These are phyloP conservation scores for Akanthomyces uredinophilus DNA, from an alignment of 2,329 filamentous ascomycete genomes.

Conservation along the genomic window DNA sequence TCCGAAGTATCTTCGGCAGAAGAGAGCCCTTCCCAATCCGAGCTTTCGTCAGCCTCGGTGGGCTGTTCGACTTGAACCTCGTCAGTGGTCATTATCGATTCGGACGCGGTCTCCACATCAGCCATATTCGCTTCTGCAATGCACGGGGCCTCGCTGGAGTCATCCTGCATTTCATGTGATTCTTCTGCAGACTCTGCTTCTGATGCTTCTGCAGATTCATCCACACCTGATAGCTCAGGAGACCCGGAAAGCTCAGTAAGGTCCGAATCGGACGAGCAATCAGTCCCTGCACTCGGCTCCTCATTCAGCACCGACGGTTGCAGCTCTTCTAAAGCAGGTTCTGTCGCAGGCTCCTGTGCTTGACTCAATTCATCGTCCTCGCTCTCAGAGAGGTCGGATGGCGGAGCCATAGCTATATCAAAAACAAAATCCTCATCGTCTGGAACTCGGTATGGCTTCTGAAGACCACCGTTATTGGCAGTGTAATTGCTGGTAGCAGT, in stretches of 20 bases:
- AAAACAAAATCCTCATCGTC: slow-evolving; percentile 10
- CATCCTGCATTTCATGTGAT: slow-evolving; percentile 23
- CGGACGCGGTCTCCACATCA: not conserved
- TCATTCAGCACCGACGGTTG: not conserved
- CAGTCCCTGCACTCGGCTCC: not conserved
- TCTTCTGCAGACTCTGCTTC: slow-evolving; percentile 19
- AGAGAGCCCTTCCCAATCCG: not conserved
- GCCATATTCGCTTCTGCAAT: not conserved
- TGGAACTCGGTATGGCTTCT: not conserved
- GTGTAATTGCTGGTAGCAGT: not conserved
- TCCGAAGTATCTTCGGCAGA: not conserved
- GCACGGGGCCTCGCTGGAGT: not conserved
- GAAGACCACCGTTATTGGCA: not conserved
- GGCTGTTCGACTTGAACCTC: not conserved
- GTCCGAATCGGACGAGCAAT: not conserved
- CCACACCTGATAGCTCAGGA: not conserved
- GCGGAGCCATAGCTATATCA: not conserved
- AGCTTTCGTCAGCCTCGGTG: not conserved
- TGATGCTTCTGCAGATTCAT: not conserved
- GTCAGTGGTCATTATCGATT: not conserved
- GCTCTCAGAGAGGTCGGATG: not conserved
- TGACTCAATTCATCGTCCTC: not conserved
- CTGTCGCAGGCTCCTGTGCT: not conserved
- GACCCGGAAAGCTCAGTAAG: slow-evolving; percentile 7
- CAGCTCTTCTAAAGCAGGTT: not conserved